These are phyloP conservation scores for Sporothrix luriei DNA, from an alignment of 2,329 filamentous ascomycete species.

Conservation along the genomic window DNA sequence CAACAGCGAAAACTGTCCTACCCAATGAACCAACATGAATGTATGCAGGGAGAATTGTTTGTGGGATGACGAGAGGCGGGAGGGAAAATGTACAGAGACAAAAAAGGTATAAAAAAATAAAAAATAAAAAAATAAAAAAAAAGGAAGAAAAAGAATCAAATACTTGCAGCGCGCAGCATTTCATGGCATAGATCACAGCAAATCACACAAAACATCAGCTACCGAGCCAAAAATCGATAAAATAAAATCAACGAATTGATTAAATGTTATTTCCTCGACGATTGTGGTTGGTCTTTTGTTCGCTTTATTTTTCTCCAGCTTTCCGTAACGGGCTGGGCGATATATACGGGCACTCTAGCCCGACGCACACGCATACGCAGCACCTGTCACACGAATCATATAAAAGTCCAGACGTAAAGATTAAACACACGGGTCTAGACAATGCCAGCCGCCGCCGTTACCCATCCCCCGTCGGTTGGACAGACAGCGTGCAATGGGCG, in stretches of 20 bases:
- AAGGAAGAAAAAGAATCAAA: neutral
- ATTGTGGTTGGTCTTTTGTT: neutral
- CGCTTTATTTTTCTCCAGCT: neutral
- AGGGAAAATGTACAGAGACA: neutral
- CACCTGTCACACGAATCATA: slow-evolving; percentile 27
- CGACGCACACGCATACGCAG: slow-evolving; percentile 5
- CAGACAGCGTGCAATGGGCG: neutral
- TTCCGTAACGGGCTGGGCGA: neutral
- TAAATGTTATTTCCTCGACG: neutral
- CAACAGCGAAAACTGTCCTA: slow-evolving; percentile 19
- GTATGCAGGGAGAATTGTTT: slow-evolving; percentile 4
- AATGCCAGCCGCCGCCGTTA: slow-evolving; percentile 10
- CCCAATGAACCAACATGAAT: slow-evolving; percentile 12
- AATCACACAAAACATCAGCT: neutral
- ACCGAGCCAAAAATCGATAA: slow-evolving; percentile 22
- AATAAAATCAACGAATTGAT: slow-evolving; percentile 23
- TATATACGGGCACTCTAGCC: slow-evolving; percentile 3
- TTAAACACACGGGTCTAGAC: neutral
- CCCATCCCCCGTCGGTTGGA: neutral
- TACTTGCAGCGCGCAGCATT: neutral
- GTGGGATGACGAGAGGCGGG: slow-evolving; percentile 1
- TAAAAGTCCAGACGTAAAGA: slow-evolving; percentile 8
- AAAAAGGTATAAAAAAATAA: neutral
- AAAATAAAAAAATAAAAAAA: slow-evolving; percentile 21
- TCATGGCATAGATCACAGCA: neutral